phyloP scores from a whole-genome alignment of 345 rosid species.

The Gossypium bickii region DNA sequence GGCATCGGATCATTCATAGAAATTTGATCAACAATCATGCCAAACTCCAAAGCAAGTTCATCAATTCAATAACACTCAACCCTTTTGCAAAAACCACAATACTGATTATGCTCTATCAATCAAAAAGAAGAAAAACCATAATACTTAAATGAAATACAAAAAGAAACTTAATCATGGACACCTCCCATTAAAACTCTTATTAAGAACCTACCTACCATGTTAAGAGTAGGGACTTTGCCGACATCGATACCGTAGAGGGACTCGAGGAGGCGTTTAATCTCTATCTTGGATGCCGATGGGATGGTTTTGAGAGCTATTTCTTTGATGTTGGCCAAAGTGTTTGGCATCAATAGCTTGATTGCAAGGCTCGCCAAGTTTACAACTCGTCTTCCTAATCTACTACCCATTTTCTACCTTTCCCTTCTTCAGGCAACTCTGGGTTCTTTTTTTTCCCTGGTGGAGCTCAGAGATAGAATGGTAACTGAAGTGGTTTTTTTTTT shows the following conservation, averaged over 20 bases:
- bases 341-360: slow-evolving; percentile 68
- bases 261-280: slow-evolving; percentile 89
- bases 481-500: background rate
- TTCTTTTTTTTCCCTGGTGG: background rate
- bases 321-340: slow-evolving; percentile 47
- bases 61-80: background rate
- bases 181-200: slow-evolving; percentile 49
- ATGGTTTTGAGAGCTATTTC: slow-evolving; percentile 79
- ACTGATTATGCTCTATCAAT: background rate
- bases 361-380: slow-evolving; percentile 80
- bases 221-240: slow-evolving; percentile 71
- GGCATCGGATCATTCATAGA: background rate
- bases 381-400: slow-evolving; percentile 75
- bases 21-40: background rate
- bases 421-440: background rate
- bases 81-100: background rate
- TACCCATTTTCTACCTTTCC: slow-evolving; percentile 38
- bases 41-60: background rate
- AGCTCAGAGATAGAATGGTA: background rate
- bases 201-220: slow-evolving; percentile 81
- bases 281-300: slow-evolving; percentile 85
- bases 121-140: background rate
- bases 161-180: slow-evolving; percentile 41
- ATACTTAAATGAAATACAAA: background rate
- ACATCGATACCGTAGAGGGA: slow-evolving; percentile 86